A percentile compares a stretch with the other conserved stretches of the same genome.
Conservation (phyloP, 23 red algal species). For the Agarophyton chilense region DNA sequence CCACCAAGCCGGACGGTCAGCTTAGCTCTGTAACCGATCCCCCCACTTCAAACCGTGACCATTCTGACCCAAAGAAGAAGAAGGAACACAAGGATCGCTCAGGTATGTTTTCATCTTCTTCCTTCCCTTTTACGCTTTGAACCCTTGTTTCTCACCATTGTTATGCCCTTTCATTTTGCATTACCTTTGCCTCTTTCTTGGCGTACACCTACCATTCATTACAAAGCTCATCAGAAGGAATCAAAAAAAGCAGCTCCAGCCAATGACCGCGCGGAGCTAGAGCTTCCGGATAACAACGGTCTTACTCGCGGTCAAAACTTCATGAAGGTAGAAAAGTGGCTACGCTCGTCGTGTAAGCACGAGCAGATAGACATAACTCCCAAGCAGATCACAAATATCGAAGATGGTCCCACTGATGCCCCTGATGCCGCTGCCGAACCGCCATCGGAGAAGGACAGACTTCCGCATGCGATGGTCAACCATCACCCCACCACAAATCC, state of each 20-base stretch:
- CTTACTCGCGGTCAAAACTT: conserved; percentile 74
- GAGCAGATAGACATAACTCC: conserved; percentile 61
- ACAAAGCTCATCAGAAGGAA: conserved; percentile 8
- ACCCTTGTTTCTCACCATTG: neutral
- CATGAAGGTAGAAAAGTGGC: conserved; percentile 76
- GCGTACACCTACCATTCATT: neutral
- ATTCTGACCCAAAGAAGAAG: conserved; percentile 51
- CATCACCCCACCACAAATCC: conserved; percentile 11
- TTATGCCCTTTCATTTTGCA: neutral
- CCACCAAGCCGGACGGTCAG: conserved; percentile 65
- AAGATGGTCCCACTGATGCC: conserved; percentile 12
- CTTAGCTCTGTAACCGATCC: conserved; percentile 67
- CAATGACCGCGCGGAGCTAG: conserved; percentile 28
- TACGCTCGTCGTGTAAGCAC: conserved; percentile 34
- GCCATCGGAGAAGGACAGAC: conserved; percentile 65
- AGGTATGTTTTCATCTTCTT: conserved; percentile 23
- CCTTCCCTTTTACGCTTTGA: neutral
- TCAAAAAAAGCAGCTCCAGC: neutral
- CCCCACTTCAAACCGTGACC: conserved; percentile 33
- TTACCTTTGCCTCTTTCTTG: neutral
- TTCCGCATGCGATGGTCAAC: conserved; percentile 38
- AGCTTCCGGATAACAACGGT: conserved; percentile 66
- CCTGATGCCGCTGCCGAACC: conserved; percentile 35
- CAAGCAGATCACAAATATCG: conserved; percentile 47
- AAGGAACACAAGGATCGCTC: conserved; percentile 55